These are phyloP conservation scores for Boletales sp. DNA, from an alignment of 768 basidiomycete genomes.

Conservation along the genomic window DNA sequence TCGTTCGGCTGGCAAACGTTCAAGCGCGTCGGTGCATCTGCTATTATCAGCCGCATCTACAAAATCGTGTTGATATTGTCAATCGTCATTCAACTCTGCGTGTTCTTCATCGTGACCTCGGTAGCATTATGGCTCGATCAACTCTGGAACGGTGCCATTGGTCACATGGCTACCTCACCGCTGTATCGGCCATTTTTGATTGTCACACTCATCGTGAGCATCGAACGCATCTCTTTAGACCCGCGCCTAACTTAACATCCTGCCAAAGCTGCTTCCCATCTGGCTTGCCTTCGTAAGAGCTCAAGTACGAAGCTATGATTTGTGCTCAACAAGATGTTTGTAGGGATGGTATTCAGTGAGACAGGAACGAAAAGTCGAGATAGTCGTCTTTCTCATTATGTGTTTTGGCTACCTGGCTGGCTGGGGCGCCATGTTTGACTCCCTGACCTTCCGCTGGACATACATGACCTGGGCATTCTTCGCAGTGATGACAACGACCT, in stretches of 20 bases:
- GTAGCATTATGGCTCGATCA: slow-evolving; percentile 78
- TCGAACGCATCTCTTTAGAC: background rate
- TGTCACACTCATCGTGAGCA: slow-evolving; percentile 57
- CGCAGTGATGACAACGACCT: slow-evolving; percentile 54
- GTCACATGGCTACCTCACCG: slow-evolving; percentile 43
- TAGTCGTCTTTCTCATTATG: slow-evolving; percentile 60
- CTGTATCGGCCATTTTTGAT: slow-evolving; percentile 57
- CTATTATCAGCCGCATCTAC: slow-evolving; percentile 71
- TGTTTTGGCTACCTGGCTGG: slow-evolving; percentile 60
- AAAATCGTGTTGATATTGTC: slow-evolving; percentile 67
- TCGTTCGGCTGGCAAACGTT: slow-evolving; percentile 85
- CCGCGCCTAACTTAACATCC: slow-evolving; percentile 1
- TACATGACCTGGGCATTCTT: slow-evolving; percentile 76
- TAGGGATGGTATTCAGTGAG: slow-evolving; percentile 79
- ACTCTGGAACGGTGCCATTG: slow-evolving; percentile 63
- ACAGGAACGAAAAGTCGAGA: slow-evolving; percentile 55
- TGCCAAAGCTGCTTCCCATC: slow-evolving; percentile 53
- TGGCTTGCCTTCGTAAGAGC: slow-evolving; percentile 59
- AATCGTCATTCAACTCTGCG: slow-evolving; percentile 67
- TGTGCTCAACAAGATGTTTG: background rate
- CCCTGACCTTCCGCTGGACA: slow-evolving; percentile 71
- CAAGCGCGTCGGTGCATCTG: slow-evolving; percentile 77
- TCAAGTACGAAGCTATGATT: background rate
- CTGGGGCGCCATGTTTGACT: slow-evolving; percentile 72
- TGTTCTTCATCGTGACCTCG: slow-evolving; percentile 73